Evolutionary conservation across 768 basidiomycete genomes (phyloP).

Genomic region (Strobilomyces echinocephalus): DNA sequence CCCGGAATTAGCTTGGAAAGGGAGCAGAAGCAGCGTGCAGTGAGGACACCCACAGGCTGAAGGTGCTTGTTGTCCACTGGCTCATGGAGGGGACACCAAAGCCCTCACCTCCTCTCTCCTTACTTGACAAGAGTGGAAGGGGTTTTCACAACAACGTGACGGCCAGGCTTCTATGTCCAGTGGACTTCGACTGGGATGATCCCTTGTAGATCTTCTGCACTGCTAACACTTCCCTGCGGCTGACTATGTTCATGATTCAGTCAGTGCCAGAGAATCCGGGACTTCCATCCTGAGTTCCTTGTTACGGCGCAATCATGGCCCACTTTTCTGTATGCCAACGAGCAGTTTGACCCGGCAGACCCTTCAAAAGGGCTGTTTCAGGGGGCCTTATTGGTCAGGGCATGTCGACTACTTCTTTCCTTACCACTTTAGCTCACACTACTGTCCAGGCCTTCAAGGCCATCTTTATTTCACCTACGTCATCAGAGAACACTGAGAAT

Average conservation of each 20-base stretch:
- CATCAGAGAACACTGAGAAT: not conserved
- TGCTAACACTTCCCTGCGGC: not conserved
- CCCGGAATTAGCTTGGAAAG: too few relatives aligned
- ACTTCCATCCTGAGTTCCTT: not conserved
- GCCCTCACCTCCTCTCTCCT: not conserved
- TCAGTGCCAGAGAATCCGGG: not conserved
- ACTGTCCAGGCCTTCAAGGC: not conserved
- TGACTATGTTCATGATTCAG: not conserved
- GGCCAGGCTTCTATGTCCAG: not conserved
- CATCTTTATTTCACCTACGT: not conserved
- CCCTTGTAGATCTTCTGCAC: not conserved
- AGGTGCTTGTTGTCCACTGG: not conserved
- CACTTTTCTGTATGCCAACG: not conserved
- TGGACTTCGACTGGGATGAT: not conserved
- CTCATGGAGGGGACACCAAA: not conserved
- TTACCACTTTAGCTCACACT: too few relatives aligned
- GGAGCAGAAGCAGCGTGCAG: not conserved
- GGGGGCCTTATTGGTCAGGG: too few relatives aligned
- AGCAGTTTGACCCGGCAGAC: not conserved
- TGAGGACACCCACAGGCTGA: not conserved
- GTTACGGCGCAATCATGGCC: not conserved
- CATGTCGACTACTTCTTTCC: too few relatives aligned
- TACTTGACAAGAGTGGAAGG: not conserved
- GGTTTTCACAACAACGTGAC: not conserved
- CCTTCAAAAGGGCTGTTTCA: too few relatives aligned